Conservation (phyloP, 164 flowering plant genomes). For the Hamamelis virginiana region DNA sequence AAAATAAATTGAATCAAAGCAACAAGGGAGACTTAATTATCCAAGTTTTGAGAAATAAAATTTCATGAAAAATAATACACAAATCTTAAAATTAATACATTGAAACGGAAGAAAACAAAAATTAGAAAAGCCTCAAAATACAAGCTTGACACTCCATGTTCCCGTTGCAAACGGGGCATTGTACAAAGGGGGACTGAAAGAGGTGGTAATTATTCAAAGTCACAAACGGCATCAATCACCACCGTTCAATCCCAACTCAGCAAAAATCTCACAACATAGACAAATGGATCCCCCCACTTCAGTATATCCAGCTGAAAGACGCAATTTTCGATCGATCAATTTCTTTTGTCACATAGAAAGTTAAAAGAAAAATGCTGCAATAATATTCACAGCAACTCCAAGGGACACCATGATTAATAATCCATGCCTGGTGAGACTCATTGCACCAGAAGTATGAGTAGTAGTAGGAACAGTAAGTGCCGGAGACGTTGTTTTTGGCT, state of each 20-base stretch:
- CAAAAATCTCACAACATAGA: not conserved
- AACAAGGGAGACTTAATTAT: no score
- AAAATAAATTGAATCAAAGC: no score
- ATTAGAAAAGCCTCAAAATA: no score
- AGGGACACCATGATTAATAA: not conserved
- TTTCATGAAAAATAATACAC: no score
- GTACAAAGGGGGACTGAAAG: not conserved
- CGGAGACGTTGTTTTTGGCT: slow-evolving; percentile 6
- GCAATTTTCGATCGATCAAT: no score
- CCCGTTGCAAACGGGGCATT: no score
- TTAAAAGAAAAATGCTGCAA: slow-evolving; percentile 4
- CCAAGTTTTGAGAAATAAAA: no score
- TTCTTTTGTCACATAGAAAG: slow-evolving; percentile 9
- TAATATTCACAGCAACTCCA: not conserved
- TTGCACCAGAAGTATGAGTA: slow-evolving; percentile 24
- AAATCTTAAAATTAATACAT: no score
- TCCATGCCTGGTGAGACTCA: not conserved
- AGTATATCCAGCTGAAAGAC: no score
- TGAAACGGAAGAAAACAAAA: no score
- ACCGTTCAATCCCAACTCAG: not conserved
- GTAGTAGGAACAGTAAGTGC: slow-evolving; percentile 8
- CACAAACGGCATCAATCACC: not conserved
- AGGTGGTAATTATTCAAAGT: not conserved
- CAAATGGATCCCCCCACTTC: not conserved
- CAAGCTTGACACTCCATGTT: no score